phyloP scores from a whole-genome alignment of 805 yeast genomes.

The Ogataea paraovalis region DNA sequence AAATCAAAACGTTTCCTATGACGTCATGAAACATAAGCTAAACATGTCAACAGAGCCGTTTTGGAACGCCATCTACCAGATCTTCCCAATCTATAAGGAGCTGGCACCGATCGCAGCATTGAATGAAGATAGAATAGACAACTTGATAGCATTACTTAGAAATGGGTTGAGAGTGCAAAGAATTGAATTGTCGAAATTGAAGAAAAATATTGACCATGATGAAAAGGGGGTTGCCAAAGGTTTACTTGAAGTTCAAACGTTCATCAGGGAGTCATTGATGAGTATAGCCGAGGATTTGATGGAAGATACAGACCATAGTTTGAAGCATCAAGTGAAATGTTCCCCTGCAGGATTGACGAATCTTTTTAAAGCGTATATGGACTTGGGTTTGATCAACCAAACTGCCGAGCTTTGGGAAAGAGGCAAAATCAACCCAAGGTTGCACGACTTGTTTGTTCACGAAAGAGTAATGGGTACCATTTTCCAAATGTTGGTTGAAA shows the following conservation, averaged over 20 bases:
- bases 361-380: slow-evolving; percentile 53
- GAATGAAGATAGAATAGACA: slow-evolving; percentile 39
- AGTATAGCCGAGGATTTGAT: slow-evolving; percentile 13
- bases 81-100: slow-evolving; percentile 47
- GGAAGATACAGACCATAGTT: background rate
- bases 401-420: slow-evolving; percentile 65
- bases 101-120: slow-evolving; percentile 45
- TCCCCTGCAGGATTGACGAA: slow-evolving; percentile 54
- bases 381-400: slow-evolving; percentile 54
- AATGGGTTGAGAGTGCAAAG: slow-evolving; percentile 55
- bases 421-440: slow-evolving; percentile 41
- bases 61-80: slow-evolving; percentile 48
- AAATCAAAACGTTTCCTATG: slow-evolving; percentile 31
- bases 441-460: slow-evolving; percentile 45
- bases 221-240: background rate
- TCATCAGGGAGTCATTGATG: slow-evolving; percentile 11
- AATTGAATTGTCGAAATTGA: slow-evolving; percentile 46
- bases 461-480: slow-evolving; percentile 67
- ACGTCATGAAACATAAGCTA: slow-evolving; percentile 33
- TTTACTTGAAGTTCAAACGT: background rate
- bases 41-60: slow-evolving; percentile 36
- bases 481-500: slow-evolving; percentile 60
- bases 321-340: slow-evolving; percentile 26
- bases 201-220: slow-evolving; percentile 46
- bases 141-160: slow-evolving; percentile 46